Conservation (phyloP, 352 stramenopile genomes). For the Pythium dissimile region DNA sequence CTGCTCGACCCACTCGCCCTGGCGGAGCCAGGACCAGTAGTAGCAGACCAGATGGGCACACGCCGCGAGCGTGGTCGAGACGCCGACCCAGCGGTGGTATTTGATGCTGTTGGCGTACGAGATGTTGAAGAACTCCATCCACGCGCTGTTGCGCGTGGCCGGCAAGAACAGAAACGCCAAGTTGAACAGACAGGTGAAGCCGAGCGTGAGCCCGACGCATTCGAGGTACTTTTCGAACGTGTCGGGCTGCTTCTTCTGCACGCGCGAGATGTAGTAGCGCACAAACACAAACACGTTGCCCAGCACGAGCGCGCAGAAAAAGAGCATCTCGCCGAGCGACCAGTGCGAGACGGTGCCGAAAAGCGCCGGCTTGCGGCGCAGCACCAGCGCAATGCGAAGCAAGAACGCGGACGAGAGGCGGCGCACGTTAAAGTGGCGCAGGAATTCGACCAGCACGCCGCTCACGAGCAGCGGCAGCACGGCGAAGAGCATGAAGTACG, state of each 20-base stretch:
- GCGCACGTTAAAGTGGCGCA: conserved; percentile 36
- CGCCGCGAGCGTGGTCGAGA: conserved; percentile 21
- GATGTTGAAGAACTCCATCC: conserved; percentile 45
- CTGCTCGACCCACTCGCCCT: conserved; percentile 22
- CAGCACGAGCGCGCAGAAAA: conserved; percentile 22
- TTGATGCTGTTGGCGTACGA: conserved; percentile 45
- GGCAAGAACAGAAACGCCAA: conserved; percentile 39
- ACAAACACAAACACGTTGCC: conserved; percentile 22
- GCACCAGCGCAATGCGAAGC: conserved; percentile 25
- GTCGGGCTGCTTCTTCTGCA: conserved; percentile 6
- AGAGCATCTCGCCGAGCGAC: conserved; percentile 41
- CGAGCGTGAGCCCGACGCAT: conserved; percentile 17
- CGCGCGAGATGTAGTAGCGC: conserved; percentile 13
- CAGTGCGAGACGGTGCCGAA: conserved; percentile 25
- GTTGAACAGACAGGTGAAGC: conserved; percentile 37
- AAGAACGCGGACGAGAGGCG: conserved; percentile 30
- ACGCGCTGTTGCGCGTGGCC: conserved; percentile 31
- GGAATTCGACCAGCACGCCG: conserved; percentile 35
- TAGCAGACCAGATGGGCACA: conserved; percentile 23
- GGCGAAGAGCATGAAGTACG: conserved; percentile 43
- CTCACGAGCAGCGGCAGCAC: conserved; percentile 36
- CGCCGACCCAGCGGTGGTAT: conserved; percentile 43
- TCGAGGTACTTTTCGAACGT: conserved; percentile 19
- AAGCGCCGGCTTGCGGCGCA: conserved; percentile 40
- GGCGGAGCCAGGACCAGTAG: conserved; percentile 21